phyloP scores from a whole-genome alignment of 1,284 basidiomycete genomes.

The Tilletia setariae region DNA sequence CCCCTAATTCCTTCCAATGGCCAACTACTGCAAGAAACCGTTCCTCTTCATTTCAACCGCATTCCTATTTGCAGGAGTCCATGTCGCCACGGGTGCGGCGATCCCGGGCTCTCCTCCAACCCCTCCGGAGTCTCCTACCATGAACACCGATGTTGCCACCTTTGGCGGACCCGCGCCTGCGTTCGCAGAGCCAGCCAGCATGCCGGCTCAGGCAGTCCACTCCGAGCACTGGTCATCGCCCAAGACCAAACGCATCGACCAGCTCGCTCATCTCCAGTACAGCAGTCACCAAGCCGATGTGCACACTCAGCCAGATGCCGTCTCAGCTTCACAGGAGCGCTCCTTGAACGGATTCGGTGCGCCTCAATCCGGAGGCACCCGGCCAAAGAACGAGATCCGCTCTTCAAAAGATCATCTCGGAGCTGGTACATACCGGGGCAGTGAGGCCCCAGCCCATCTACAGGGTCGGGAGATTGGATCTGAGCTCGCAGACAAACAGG shows the following conservation, averaged over 20 bases:
- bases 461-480: not conserved
- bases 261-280: not conserved
- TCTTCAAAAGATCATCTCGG: not conserved
- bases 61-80: not conserved
- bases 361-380: not conserved
- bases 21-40: not conserved
- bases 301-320: not conserved
- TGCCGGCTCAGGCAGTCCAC: not conserved
- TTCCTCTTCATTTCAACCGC: constrained; percentile 1
- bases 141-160: not conserved
- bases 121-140: not conserved
- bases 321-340: not conserved
- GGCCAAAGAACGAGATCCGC: constrained; percentile 4
- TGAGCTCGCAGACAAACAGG: not conserved
- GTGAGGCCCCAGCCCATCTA: not conserved
- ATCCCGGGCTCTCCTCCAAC: not conserved
- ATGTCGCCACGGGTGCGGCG: not conserved
- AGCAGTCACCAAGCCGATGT: not conserved
- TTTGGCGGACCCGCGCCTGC: not conserved
- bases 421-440: not conserved
- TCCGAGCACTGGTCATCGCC: not conserved
- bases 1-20: not conserved
- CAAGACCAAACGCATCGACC: not conserved
- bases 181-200: not conserved
- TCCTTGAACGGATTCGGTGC: not conserved